These are phyloP conservation scores for Apiotrichum porosum DNA, from an alignment of 1,284 basidiomycete genomes.

Conservation along the genomic window DNA sequence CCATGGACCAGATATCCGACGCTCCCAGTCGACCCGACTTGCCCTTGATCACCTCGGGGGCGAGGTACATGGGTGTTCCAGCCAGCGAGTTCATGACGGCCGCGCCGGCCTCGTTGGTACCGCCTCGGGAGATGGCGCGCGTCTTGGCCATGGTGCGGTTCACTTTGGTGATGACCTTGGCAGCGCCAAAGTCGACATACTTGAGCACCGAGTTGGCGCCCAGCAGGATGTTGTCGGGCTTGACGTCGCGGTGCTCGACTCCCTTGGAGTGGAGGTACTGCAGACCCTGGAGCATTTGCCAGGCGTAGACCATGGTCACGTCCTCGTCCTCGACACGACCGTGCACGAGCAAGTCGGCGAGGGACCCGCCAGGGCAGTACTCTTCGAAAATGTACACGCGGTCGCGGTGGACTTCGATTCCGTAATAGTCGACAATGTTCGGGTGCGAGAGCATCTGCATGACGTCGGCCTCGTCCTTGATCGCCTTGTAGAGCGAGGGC, in stretches of 20 bases:
- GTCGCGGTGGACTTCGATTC: slow-evolving; percentile 95
- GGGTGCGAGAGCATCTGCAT: slow-evolving; percentile 99
- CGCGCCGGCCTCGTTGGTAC: slow-evolving; percentile 28
- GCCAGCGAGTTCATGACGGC: slow-evolving; percentile 75
- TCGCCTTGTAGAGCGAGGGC: slow-evolving; percentile 82
- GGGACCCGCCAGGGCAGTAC: slow-evolving; percentile 92
- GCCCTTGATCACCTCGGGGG: slow-evolving; percentile 90
- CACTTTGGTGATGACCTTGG: slow-evolving; percentile 93
- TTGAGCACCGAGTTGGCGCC: slow-evolving; percentile 87
- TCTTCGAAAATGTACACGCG: slow-evolving; percentile 99
- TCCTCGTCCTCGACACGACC: slow-evolving; percentile 96
- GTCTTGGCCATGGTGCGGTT: slow-evolving; percentile 76
- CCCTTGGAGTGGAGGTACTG: slow-evolving; percentile 90
- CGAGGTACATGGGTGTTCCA: slow-evolving; percentile 99
- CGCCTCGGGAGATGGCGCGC: slow-evolving; percentile 49
- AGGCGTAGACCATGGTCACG: slow-evolving; percentile 90
- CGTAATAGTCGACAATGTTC: slow-evolving; percentile 98
- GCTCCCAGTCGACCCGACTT: slow-evolving; percentile 78
- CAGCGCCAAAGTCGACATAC: slow-evolving; percentile 97
- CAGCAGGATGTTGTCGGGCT: slow-evolving; percentile 95
- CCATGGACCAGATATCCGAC: slow-evolving; percentile 93
- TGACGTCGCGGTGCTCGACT: slow-evolving; percentile 93
- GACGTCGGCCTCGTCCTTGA: slow-evolving; percentile 93
- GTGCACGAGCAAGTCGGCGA: slow-evolving; percentile 84
- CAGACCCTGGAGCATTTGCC: slow-evolving; percentile 94